Evolutionary conservation across 352 stramenopile genomes (phyloP).

Genomic region (Pythium brachiatum): DNA sequence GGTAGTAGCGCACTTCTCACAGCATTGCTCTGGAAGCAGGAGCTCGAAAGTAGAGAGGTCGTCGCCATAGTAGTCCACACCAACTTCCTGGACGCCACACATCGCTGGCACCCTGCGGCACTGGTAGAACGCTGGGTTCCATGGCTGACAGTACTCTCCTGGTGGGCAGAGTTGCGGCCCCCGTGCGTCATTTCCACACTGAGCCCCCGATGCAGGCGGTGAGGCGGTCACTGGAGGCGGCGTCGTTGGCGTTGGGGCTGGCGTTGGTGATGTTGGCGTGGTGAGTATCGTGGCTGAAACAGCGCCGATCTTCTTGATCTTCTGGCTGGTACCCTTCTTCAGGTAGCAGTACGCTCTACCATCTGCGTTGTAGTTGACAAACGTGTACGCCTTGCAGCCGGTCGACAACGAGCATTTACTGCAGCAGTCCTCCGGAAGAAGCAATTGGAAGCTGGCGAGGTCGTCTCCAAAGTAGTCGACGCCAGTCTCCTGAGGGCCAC

Average conservation of each 20-base stretch:
- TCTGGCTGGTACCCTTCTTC: conserved; percentile 9
- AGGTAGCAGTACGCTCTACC: conserved; percentile 22
- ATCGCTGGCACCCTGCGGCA: background rate
- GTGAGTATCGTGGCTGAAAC: background rate
- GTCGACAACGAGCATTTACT: conserved; percentile 23
- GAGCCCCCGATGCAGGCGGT: background rate
- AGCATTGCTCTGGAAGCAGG: background rate
- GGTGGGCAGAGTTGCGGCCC: background rate
- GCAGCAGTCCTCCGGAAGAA: conserved; percentile 36
- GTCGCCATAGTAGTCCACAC: background rate
- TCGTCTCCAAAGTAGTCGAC: conserved; percentile 38
- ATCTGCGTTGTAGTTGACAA: conserved; percentile 33
- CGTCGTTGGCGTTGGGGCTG: background rate
- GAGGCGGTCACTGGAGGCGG: background rate
- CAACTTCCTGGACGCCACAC: background rate
- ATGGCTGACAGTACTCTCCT: background rate
- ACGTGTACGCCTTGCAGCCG: conserved; percentile 48
- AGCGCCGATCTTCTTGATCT: background rate
- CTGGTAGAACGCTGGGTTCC: background rate
- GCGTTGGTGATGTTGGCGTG: background rate
- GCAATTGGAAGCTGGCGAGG: conserved; percentile 29
- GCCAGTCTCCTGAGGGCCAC: conserved; percentile 30
- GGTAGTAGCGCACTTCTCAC: background rate
- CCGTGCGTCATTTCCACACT: background rate
- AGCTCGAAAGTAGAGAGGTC: background rate